A percentile compares a stretch with the other conserved stretches of the same genome.
These are phyloP conservation scores for Diplocarpon rosae DNA, from an alignment of 2,329 filamentous ascomycete species.

Conservation along the genomic window DNA sequence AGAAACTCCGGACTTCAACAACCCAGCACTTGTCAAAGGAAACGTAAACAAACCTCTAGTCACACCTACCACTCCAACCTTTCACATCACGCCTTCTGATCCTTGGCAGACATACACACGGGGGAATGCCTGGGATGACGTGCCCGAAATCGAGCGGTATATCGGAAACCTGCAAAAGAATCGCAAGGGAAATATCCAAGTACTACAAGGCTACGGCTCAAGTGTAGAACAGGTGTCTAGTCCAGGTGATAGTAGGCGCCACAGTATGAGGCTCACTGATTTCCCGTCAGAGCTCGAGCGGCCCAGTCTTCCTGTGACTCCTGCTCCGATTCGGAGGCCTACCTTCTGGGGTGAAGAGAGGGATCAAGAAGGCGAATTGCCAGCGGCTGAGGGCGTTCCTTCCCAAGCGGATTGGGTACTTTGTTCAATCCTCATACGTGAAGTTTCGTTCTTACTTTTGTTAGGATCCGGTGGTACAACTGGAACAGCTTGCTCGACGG, in stretches of 20 bases:
- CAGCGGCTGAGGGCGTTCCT: constrained; percentile 72
- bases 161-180: constrained; percentile 65
- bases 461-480: constrained; percentile 59
- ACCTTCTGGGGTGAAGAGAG: constrained; percentile 51
- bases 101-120: constrained; percentile 65
- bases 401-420: constrained; percentile 91
- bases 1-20: constrained; percentile 25
- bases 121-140: constrained; percentile 86
- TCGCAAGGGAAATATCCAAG: constrained; percentile 33
- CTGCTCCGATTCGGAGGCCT: constrained; percentile 62
- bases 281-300: constrained; percentile 76
- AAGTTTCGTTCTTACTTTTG: constrained; percentile 32
- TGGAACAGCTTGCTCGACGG: constrained; percentile 57
- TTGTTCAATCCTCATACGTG: constrained; percentile 39
- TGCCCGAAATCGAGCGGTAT: constrained; percentile 80
- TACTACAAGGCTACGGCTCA: constrained; percentile 26
- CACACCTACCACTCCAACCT: constrained; percentile 39
- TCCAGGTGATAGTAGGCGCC: constrained; percentile 26
- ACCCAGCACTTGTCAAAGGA: constrained; percentile 29
- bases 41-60: constrained; percentile 28
- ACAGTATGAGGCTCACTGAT: constrained; percentile 64
- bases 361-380: constrained; percentile 48
- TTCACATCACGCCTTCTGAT: constrained; percentile 38
- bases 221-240: constrained; percentile 23
- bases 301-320: constrained; percentile 82